Evolutionary conservation across 192 early-diverging fungal genomes (phyloP), one percentile per base, ranked within the genome.

Genomic region (Coemansia sp.): DNA sequence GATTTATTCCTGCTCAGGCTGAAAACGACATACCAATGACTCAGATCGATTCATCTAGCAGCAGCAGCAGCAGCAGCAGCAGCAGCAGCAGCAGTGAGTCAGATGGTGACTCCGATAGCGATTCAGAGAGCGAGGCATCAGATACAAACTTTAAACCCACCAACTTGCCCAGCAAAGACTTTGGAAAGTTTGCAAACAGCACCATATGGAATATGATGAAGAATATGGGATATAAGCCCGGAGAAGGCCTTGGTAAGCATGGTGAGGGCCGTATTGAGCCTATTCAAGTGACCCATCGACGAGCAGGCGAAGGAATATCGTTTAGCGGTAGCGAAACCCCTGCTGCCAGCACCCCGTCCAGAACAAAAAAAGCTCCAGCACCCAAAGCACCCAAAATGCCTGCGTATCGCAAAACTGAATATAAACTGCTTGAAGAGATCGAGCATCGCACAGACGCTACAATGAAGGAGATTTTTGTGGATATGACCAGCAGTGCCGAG

Each of bases 211-310:
- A 84, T 31, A 86, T 94, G 84, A 80, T 98, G 81, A 72, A 86
- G 47, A 91, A 89, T 57, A 92, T 94, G 90, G 94, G 94, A 30
- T 98, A 89, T 83, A 82, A 82, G 59, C 77, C 73, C 19, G 96
- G 96, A 13, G 79, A 90, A 74, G 94, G 94, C 56, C 74, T 98
- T n/a, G 96, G 96, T 1, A 79, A 79, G 42, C 85, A 87, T 6
- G 91, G 92, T 5, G 72, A 78, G 40, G 96, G 96, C 55, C 94
- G 94, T 16, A 80, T 91, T 4, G 88, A 93, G 45, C 96, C 96
- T 5, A 87, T 98, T 26, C 88, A 97, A 44, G 90, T 90, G 6
- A 91, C 90, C 58, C 51, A 87, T 13, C 86, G 94, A 30, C 94
- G 91, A 3, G 63, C 69, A 9, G 81, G 85, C 53, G 85, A 86